A percentile compares a stretch with the other conserved stretches of the same genome.
phyloP scores from a whole-genome alignment of 441 rosid genomes.

The Eutrema salsugineum region DNA sequence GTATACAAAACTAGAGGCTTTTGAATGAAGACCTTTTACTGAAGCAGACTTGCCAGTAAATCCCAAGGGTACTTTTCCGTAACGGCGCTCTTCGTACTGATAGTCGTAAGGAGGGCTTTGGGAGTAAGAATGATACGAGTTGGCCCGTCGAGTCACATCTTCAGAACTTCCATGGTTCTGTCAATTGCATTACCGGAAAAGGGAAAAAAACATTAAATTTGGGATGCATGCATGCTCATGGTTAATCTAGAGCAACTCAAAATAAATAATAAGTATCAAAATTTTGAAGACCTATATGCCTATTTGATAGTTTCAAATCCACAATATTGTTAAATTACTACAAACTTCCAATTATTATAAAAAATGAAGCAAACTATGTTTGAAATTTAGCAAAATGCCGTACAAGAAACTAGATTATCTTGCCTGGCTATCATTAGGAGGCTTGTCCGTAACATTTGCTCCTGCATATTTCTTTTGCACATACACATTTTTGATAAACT shows the following conservation, averaged over 20 bases:
- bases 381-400: neutral
- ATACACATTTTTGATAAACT: constrained; percentile 81
- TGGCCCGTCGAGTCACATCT: constrained; percentile 77
- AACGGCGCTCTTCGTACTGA: constrained; percentile 89
- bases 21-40: constrained; percentile 61
- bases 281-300: neutral
- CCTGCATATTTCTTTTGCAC: constrained; percentile 80
- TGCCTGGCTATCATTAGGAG: constrained; percentile 78
- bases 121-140: constrained; percentile 96
- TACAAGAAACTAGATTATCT: constrained; percentile 15
- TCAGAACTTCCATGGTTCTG: constrained; percentile 64
- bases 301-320: neutral
- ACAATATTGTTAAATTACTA: neutral
- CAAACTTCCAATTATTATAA: neutral
- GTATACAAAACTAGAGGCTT: constrained; percentile 62
- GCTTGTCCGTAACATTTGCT: constrained; percentile 62
- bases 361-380: neutral
- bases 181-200: constrained; percentile 29
- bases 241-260: constrained; percentile 10
- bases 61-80: constrained; percentile 64
- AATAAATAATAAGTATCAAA: constrained; percentile 5
- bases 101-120: constrained; percentile 98
- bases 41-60: constrained; percentile 92
- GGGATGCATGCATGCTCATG: constrained; percentile 19
- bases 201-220: neutral